Conservation (phyloP, 2,329 filamentous ascomycete species). For the Graphium sp. region DNA sequence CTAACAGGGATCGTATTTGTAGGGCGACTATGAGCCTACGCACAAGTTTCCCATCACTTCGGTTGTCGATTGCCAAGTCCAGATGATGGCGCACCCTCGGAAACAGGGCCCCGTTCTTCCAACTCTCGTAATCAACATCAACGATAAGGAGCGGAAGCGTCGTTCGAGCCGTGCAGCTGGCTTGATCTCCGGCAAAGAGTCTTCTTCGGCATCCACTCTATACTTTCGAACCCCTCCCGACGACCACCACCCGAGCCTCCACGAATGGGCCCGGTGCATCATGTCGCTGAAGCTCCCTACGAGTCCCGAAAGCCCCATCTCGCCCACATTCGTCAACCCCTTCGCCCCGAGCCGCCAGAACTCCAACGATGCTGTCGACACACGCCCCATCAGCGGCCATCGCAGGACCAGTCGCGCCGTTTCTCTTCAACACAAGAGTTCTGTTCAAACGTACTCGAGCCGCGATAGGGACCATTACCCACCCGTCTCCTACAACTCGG, state of each 20-base stretch:
- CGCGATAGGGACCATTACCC: conserved; percentile 25
- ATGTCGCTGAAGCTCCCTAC: conserved; percentile 24
- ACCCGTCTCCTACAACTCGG: conserved; percentile 34
- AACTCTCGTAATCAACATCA: conserved; percentile 40
- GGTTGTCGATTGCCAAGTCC: conserved; percentile 39
- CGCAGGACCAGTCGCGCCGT: conserved; percentile 16
- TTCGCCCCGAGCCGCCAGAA: conserved; percentile 22
- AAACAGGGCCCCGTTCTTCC: conserved; percentile 43
- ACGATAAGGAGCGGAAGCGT: conserved; percentile 45
- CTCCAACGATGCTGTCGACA: conserved; percentile 17
- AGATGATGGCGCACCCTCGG: conserved; percentile 40
- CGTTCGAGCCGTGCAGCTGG: conserved; percentile 46
- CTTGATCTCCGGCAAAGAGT: conserved; percentile 32
- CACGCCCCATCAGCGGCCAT: conserved; percentile 25
- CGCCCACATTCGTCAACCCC: conserved; percentile 35
- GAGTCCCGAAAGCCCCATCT: conserved; percentile 33
- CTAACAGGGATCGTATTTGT: conserved; percentile 5
- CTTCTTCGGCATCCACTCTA: conserved; percentile 24
- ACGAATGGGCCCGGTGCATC: conserved; percentile 43
- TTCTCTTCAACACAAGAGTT: conserved; percentile 26
- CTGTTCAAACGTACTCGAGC: conserved; percentile 27
- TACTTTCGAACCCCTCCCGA: conserved; percentile 39
- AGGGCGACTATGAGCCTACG: conserved; percentile 36
- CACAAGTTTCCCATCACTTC: conserved; percentile 34
- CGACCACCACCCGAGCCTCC: conserved; percentile 30